Conservation (phyloP, 495 filamentous ascomycete genomes). For the Podospora pseudocomata region DNA sequence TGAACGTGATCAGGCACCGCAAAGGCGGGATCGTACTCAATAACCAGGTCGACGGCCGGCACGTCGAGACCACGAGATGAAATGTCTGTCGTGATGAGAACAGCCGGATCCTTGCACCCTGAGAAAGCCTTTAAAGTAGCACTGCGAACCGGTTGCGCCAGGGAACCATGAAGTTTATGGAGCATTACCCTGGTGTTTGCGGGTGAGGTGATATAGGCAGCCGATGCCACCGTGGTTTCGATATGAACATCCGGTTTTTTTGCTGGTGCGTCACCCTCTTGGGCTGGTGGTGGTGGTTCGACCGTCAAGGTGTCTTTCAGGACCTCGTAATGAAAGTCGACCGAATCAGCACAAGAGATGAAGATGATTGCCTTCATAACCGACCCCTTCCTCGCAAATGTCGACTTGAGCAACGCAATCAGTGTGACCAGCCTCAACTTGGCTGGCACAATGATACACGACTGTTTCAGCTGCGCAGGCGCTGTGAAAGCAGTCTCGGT, state of each 20-base stretch:
- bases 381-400: conserved; percentile 80
- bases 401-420: conserved; percentile 73
- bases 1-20: conserved; percentile 87
- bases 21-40: conserved; percentile 95
- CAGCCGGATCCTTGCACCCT: conserved; percentile 57
- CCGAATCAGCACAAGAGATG: conserved; percentile 92
- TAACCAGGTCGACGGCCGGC: conserved; percentile 85
- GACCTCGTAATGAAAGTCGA: conserved; percentile 94
- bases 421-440: conserved; percentile 88
- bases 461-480: conserved; percentile 88
- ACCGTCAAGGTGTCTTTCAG: conserved; percentile 52
- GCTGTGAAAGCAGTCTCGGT: conserved; percentile 68
- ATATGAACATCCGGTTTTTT: conserved; percentile 31
- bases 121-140: conserved; percentile 78
- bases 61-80: conserved; percentile 91
- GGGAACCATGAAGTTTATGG: conserved; percentile 91
- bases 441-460: conserved; percentile 77
- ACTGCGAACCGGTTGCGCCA: conserved; percentile 80
- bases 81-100: conserved; percentile 92
- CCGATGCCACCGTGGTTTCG: conserved; percentile 41
- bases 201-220: conserved; percentile 48
- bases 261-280: conserved; percentile 17
- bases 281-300: conserved; percentile 23
- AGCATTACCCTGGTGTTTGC: conserved; percentile 58
- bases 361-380: conserved; percentile 96